Evolutionary conservation across 208 protist genomes (phyloP).

Genomic region (Trypanosoma theileri): DNA sequence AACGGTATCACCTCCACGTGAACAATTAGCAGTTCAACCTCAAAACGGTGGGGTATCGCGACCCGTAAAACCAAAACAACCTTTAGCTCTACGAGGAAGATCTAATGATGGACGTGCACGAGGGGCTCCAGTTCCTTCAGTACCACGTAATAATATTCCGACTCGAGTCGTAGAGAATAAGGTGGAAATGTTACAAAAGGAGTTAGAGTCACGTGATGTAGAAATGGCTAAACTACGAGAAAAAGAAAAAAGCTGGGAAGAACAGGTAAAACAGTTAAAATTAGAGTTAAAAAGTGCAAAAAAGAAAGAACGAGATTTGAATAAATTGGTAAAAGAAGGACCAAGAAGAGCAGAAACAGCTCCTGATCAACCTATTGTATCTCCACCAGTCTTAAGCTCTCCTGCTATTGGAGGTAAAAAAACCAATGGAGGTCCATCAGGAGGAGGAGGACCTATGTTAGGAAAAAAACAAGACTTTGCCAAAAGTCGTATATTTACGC

Average conservation of each 20-base stretch:
- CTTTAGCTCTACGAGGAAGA: slow-evolving; percentile 11
- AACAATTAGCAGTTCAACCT: background rate
- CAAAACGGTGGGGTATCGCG: background rate
- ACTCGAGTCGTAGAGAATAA: slow-evolving; percentile 23
- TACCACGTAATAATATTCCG: slow-evolving; percentile 16
- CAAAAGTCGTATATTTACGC: slow-evolving; percentile 57
- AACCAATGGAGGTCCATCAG: background rate
- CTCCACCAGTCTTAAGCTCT: slow-evolving; percentile 13
- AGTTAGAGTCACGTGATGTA: slow-evolving; percentile 43
- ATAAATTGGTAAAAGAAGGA: slow-evolving; percentile 30
- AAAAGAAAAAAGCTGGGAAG: slow-evolving; percentile 81
- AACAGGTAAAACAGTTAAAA: slow-evolving; percentile 86
- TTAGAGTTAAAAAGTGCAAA: slow-evolving; percentile 73
- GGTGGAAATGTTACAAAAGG: slow-evolving; percentile 38
- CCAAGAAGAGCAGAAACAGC: slow-evolving; percentile 76
- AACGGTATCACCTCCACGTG: background rate
- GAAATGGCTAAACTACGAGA: slow-evolving; percentile 63
- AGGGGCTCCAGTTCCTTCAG: background rate
- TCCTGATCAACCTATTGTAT: slow-evolving; percentile 41
- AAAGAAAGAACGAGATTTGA: slow-evolving; percentile 48
- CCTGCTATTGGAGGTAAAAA: slow-evolving; percentile 2
- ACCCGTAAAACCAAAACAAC: slow-evolving; percentile 12
- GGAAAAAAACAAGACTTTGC: slow-evolving; percentile 52
- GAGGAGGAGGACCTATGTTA: slow-evolving; percentile 9
- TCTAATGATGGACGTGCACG: slow-evolving; percentile 14